phyloP scores from a whole-genome alignment of 1,284 basidiomycete genomes.

The Porogramme epimiltina region DNA sequence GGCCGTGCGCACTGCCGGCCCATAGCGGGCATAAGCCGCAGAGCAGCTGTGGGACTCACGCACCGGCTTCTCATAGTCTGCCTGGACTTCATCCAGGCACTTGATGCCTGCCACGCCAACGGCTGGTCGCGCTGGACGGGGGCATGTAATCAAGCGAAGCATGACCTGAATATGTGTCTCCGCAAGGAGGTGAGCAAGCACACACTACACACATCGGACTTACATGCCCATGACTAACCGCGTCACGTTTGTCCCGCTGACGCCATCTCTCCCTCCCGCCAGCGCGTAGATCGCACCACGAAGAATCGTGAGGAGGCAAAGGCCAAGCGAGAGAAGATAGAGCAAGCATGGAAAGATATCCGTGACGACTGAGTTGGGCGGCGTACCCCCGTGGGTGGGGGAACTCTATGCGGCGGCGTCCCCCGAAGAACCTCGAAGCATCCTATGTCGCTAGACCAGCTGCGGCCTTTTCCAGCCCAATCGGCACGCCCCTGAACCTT shows the following conservation, averaged over 20 bases:
- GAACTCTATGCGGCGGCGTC: no score
- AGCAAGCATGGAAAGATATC: conserved; percentile 64
- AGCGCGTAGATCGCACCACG: conserved; percentile 69
- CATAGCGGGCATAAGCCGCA: conserved; percentile 20
- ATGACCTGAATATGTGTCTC: conserved; percentile 73
- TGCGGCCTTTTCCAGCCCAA: no score
- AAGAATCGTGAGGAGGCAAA: conserved; percentile 72
- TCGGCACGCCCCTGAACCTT: no score
- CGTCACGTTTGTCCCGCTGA: background rate
- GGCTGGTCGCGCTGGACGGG: conserved; percentile 66
- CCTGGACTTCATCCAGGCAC: conserved; percentile 72
- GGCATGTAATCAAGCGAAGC: conserved; percentile 74
- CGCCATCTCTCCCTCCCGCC: background rate
- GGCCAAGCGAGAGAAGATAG: conserved; percentile 53
- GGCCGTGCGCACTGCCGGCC: conserved; percentile 11
- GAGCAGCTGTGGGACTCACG: conserved; percentile 17
- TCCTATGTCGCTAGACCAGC: no score
- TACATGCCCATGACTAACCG: conserved; percentile 2
- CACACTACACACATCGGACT: background rate
- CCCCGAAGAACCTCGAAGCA: no score
- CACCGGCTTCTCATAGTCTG: conserved; percentile 49
- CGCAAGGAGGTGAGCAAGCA: conserved; percentile 64
- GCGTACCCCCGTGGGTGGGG: background rate
- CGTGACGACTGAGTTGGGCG: conserved; percentile 44
- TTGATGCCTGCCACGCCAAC: conserved; percentile 65